Evolutionary conservation across 208 protist genomes (phyloP), one percentile per base, ranked within the genome.

Genomic region (Leishmania tarentolae): DNA sequence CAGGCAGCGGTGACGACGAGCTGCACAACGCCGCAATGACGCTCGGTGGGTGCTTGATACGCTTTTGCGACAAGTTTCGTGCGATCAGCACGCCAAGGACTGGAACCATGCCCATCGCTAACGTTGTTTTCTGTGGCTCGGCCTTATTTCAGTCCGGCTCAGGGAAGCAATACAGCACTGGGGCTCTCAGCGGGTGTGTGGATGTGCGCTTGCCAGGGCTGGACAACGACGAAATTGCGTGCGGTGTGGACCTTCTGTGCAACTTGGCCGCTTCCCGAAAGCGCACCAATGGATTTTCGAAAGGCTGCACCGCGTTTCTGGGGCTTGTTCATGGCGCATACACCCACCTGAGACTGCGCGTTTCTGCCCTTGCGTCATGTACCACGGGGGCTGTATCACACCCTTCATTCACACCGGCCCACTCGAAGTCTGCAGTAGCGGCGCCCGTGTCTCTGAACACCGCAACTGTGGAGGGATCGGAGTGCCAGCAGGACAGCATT

Each of bases 51-150:
- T 69, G 77, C 82, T 79, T 97, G 44, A 91, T 96, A 53, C 86
- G 88, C 13, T 95, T 92, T 80, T 93, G 91, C 83, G 80, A 91
- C 57, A 90, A 90, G 75, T 90, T 91, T 77, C 71, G 76, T 19
- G 90, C 90, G 11, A 87, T 97, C 65, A 92, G 86, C 75, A 87
- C 84, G 44, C 88, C 91, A 21, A 79, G 84, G n/a, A n/a, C 76
- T n/a, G 94, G 94, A 3, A 92, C 88, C 46, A 68, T 93, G 11
- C 88, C 86, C 7, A 80, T 87, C 37, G 77, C 85, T 1, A 93
- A 96, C 82, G 84, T 95, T 74, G 88, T 92, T 6, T 97, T 94
- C 75, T 84, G 90, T 15, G 86, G 86, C 50, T 79, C 87, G 15
- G 52, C 75, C 59, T 53, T 88, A 28, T 68, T 83, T 66, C 68